These are phyloP conservation scores for Flaveria sonorensis DNA, from an alignment of 129 eudicot genomes.

Conservation along the genomic window DNA sequence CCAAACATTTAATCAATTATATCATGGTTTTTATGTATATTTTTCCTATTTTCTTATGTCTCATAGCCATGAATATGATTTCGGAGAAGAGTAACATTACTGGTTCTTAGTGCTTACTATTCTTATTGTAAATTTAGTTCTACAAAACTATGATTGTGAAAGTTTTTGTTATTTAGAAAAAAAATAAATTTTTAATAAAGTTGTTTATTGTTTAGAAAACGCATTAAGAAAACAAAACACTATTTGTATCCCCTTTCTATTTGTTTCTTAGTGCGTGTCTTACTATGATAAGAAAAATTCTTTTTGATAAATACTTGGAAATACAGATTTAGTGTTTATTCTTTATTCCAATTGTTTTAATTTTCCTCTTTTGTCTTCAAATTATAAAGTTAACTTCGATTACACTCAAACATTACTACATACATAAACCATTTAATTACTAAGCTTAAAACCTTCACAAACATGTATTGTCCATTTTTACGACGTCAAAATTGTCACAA, in stretches of 20 bases:
- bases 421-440: no score
- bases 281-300: constrained; percentile 12
- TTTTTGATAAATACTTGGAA: background rate
- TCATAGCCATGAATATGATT: background rate
- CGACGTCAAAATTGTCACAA: background rate
- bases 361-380: constrained; percentile 17
- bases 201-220: background rate
- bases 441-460: background rate
- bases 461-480: background rate
- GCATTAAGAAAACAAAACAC: background rate
- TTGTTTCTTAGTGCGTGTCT: constrained; percentile 30
- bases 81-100: background rate
- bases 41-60: background rate
- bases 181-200: background rate
- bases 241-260: background rate
- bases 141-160: background rate
- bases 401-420: background rate
- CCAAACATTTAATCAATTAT: background rate
- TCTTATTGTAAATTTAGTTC: background rate
- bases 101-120: background rate
- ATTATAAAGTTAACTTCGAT: background rate
- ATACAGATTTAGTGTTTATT: no score
- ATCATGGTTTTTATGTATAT: background rate
- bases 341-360: constrained; percentile 8
- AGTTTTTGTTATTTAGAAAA: background rate